Conservation (phyloP, 331 rosid species). For the Phaseolus coccineus region DNA sequence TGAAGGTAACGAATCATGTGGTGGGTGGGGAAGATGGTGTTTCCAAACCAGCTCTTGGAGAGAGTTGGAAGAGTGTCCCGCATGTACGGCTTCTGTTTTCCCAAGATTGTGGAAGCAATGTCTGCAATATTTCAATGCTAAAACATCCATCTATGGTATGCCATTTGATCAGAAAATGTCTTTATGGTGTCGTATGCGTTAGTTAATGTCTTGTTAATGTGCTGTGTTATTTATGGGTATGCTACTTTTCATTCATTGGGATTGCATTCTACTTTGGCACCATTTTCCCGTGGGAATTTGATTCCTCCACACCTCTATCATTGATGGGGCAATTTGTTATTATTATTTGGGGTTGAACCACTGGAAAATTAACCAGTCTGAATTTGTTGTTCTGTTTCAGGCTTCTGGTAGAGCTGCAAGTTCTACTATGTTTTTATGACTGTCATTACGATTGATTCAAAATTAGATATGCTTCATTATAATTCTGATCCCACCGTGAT, state of each 20-base stretch:
- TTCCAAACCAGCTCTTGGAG: constrained; percentile 92
- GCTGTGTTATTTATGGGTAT: background rate
- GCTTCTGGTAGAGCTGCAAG: constrained; percentile 52
- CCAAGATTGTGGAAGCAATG: constrained; percentile 58
- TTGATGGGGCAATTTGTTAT: background rate
- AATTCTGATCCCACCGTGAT: background rate
- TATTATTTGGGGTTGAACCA: constrained; percentile 25
- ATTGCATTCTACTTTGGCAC: background rate
- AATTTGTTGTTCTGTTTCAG: constrained; percentile 48
- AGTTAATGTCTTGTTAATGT: background rate
- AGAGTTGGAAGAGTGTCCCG: constrained; percentile 92
- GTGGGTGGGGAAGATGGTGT: constrained; percentile 85
- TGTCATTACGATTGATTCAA: background rate
- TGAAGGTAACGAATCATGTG: constrained; percentile 90
- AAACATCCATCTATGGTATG: constrained; percentile 82
- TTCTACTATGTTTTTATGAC: constrained; percentile 36
- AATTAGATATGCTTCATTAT: background rate
- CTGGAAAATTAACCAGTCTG: background rate
- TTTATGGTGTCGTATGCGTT: background rate
- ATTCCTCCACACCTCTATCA: background rate
- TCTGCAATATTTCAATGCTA: constrained; percentile 58
- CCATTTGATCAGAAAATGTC: constrained; percentile 29
- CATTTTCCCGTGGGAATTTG: background rate
- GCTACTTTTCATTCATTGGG: constrained; percentile 12
- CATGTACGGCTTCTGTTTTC: constrained; percentile 76